Evolutionary conservation across 345 rosid species (phyloP).

Genomic region (Stellera chamaejasme): DNA sequence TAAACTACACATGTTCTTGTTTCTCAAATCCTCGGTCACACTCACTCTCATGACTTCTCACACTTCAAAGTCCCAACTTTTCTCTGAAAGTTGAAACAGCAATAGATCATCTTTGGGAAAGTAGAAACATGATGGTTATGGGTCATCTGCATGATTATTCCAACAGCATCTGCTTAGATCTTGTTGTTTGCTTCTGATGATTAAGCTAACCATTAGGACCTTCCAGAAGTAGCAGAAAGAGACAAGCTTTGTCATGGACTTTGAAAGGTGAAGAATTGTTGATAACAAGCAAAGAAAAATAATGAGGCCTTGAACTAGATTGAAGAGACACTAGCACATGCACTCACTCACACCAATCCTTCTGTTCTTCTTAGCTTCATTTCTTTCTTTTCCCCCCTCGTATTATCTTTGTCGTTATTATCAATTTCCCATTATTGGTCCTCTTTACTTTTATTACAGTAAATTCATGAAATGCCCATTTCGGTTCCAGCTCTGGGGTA

Average conservation of each 20-base stretch:
- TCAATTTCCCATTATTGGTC: constrained; percentile 14
- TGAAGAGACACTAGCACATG: constrained; percentile 22
- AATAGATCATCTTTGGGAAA: constrained; percentile 24
- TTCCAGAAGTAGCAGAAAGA: constrained; percentile 30
- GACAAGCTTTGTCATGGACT: constrained; percentile 20
- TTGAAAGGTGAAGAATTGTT: constrained; percentile 15
- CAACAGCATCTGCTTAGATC: constrained; percentile 10
- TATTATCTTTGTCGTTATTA: constrained; percentile 25
- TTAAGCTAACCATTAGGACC: constrained; percentile 23
- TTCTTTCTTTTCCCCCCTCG: constrained; percentile 1
- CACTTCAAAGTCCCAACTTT: constrained; percentile 7
- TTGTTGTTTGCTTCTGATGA: constrained; percentile 12
- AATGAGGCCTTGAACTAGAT: background rate
- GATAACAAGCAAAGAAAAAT: constrained; percentile 7
- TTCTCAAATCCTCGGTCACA: too few species aligned
- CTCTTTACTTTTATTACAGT: constrained; percentile 14
- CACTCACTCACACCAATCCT: background rate
- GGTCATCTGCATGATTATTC: constrained; percentile 12
- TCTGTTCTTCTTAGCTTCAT: constrained; percentile 17
- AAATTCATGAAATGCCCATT: constrained; percentile 14
- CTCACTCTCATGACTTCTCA: too few species aligned
- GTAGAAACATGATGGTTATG: constrained; percentile 9
- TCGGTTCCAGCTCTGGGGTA: constrained; percentile 9
- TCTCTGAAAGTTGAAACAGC: constrained; percentile 19
- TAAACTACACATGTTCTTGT: too few species aligned